Evolutionary conservation across 176 grass and related monocot species (phyloP), one percentile per base, ranked within the genome.

Genomic region (Lolium rigidum): DNA sequence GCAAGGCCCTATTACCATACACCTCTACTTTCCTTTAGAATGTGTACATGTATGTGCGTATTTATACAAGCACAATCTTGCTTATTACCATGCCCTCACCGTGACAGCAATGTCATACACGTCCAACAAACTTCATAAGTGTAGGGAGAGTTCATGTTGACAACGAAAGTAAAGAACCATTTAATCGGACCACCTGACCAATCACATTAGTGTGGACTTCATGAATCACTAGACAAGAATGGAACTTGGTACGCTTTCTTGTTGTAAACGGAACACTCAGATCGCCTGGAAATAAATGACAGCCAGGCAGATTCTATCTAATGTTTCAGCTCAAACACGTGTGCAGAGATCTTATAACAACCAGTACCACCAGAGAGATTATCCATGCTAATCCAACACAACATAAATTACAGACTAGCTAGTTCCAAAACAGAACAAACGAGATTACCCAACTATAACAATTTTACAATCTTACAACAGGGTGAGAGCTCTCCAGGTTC

Each of bases 401-500:
- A 51, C 26, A 84, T 41, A 82, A 87, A 73, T 72, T 85, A 88
- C 80, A 76, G 49, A 12, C 74, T 56, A 76, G 25, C 74, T 76
- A 76, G 49, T 76, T 56, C 74, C 49, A 35, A 76, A 37, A 56
- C 10, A 37, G 54, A 37, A 76, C 15, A 37, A 76, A 55, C 76
- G 37, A 64, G 87, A 82, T 72, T 85, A 78, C 65, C 68, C 18
- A 60, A 49, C 72, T 71, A 70, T 77, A 64, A 25, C 52, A 64
- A 91, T 88, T 88, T 65, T 85, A 88, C 86, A 91, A 82, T 82
- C 78, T 85, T 85, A 88, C 90, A 88, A 78, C 43, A 91, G 64
- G 86, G 82, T 80, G 86, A 82, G 86, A 82, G 71, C 64, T 49
- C 62, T 88, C 86, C 86, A 82, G 90, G 82, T 88, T 91, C 78